Evolutionary conservation across 352 stramenopile genomes (phyloP).

Genomic region (Phytopythium aichiense): DNA sequence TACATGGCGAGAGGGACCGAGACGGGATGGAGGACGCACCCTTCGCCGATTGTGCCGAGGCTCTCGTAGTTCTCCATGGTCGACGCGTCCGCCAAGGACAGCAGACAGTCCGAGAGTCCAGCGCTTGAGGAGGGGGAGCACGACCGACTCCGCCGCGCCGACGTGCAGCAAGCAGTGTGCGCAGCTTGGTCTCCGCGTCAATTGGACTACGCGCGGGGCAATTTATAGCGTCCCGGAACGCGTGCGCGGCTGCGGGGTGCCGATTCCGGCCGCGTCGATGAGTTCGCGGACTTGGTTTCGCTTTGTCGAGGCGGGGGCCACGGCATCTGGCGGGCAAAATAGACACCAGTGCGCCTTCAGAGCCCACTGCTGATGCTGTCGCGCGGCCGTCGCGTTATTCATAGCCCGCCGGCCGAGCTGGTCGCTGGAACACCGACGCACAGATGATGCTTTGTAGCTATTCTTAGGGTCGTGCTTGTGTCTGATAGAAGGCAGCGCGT

Average conservation of each 20-base stretch:
- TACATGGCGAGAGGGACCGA: neutral
- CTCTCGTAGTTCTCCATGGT: constrained; percentile 88
- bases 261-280: neutral
- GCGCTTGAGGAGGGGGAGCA: neutral
- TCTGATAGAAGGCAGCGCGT: neutral
- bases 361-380: neutral
- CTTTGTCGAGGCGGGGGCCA: neutral
- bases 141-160: neutral
- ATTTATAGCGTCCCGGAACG: neutral
- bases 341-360: neutral
- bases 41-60: constrained; percentile 85
- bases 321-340: neutral
- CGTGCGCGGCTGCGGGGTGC: neutral
- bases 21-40: constrained; percentile 24
- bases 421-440: neutral
- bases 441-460: neutral
- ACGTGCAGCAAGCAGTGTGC: neutral
- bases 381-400: neutral
- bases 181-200: neutral
- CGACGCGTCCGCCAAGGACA: constrained; percentile 2
- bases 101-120: constrained; percentile 8
- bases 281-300: neutral
- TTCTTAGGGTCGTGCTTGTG: neutral
- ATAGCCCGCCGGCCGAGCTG: neutral
- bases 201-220: neutral